These are phyloP conservation scores for Moricandia arvensis DNA, from an alignment of 345 rosid genomes.

Conservation along the genomic window DNA sequence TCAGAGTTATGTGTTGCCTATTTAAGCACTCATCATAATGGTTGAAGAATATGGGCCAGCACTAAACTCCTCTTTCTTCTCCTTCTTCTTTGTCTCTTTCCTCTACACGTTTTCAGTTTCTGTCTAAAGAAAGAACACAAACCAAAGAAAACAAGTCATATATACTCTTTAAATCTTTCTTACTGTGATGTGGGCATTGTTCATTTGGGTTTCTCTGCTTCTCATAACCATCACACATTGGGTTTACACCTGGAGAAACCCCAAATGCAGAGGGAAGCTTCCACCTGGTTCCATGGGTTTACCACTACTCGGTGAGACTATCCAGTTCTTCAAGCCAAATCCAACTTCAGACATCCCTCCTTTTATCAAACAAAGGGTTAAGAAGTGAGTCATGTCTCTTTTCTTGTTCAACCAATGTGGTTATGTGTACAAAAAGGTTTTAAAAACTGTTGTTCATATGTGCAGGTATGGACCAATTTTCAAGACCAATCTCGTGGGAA, in stretches of 20 bases:
- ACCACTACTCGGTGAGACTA: conserved; percentile 81
- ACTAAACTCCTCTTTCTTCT: conserved; percentile 36
- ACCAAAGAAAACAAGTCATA: conserved; percentile 5
- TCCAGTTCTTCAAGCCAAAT: conserved; percentile 71
- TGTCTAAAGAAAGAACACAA: conserved; percentile 27
- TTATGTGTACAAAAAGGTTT: neutral
- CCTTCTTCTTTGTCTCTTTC: conserved; percentile 32
- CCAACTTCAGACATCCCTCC: conserved; percentile 61
- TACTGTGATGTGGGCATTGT: conserved; percentile 52
- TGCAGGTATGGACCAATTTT: conserved; percentile 85
- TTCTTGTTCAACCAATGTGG: conserved; percentile 3
- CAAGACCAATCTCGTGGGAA: conserved; percentile 84
- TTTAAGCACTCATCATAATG: conserved; percentile 47
- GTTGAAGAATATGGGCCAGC: conserved; percentile 46
- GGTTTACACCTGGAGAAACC: conserved; percentile 73
- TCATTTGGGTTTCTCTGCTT: conserved; percentile 48
- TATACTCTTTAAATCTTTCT: neutral
- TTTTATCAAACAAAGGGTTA: conserved; percentile 65
- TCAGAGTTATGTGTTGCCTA: conserved; percentile 35
- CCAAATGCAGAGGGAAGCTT: conserved; percentile 79
- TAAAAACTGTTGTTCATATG: neutral
- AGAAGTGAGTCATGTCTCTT: conserved; percentile 48
- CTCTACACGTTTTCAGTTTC: conserved; percentile 45
- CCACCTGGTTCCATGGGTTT: conserved; percentile 97
- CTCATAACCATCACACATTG: conserved; percentile 51